phyloP scores from a whole-genome alignment of 2,329 filamentous ascomycete genomes.

The Apiospora pterosperma region DNA sequence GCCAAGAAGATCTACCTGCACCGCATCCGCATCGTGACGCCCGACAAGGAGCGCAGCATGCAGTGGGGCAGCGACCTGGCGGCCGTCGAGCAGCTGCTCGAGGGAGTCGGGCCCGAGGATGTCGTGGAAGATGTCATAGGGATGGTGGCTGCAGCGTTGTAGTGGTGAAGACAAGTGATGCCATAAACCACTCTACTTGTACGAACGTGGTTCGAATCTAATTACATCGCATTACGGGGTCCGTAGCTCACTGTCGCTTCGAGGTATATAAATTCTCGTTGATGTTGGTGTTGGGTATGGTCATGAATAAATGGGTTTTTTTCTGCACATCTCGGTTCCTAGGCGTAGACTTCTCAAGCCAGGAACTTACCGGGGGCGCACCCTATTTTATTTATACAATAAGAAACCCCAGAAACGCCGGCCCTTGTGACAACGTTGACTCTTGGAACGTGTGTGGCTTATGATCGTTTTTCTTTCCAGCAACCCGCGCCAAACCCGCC shows the following conservation, averaged over 20 bases:
- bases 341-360: background rate
- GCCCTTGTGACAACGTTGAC: background rate
- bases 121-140: conserved; percentile 63
- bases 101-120: conserved; percentile 57
- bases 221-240: background rate
- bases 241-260: background rate
- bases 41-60: conserved; percentile 78
- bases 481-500: background rate
- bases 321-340: background rate
- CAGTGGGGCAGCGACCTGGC: conserved; percentile 84
- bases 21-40: conserved; percentile 66
- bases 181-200: background rate
- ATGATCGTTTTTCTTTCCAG: background rate
- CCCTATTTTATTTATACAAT: background rate
- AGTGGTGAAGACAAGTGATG: conserved; percentile 3
- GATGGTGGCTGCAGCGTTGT: conserved; percentile 53
- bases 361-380: background rate
- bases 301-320: background rate
- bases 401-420: conserved; percentile 4
- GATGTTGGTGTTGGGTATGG: background rate
- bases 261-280: background rate
- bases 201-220: background rate
- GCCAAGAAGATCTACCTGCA: conserved; percentile 86
- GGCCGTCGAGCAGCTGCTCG: conserved; percentile 65
- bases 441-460: background rate